A percentile compares a stretch with the other conserved stretches of the same genome.
Evolutionary conservation across 139 green algal species (phyloP).

Genomic region (Yamagishiella unicocca): DNA sequence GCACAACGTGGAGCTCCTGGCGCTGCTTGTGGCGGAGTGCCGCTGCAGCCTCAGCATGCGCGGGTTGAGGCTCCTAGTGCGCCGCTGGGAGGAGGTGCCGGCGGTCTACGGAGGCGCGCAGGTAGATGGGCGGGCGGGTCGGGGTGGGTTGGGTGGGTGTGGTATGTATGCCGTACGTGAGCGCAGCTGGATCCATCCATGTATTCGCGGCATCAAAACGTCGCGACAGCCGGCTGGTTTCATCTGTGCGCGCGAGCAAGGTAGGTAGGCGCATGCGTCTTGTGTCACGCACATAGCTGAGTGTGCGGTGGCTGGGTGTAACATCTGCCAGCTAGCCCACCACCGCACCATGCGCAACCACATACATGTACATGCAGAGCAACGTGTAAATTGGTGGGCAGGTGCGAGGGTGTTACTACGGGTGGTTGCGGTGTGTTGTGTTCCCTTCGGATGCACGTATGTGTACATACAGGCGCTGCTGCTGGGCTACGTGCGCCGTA

Average conservation of each 20-base stretch:
- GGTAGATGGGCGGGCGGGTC: background rate
- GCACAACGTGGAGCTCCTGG: constrained; percentile 16
- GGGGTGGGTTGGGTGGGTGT: background rate
- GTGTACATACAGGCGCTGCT: background rate
- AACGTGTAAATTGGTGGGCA: too few species aligned
- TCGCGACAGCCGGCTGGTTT: too few species aligned
- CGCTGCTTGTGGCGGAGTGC: constrained; percentile 15
- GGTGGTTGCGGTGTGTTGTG: background rate
- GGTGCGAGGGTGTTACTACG: too few species aligned
- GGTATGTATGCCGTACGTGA: too few species aligned
- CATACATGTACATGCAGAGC: too few species aligned
- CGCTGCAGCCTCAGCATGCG: constrained; percentile 15
- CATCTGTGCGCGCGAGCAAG: background rate
- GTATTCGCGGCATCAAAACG: too few species aligned
- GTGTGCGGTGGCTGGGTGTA: background rate
- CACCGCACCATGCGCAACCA: background rate
- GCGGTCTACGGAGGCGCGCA: background rate
- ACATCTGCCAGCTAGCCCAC: background rate
- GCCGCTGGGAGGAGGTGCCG: constrained; percentile 22
- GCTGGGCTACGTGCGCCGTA: background rate
- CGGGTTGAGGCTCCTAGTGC: constrained; percentile 15
- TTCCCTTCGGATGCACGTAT: too few species aligned
- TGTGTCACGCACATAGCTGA: background rate
- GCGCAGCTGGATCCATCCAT: too few species aligned
- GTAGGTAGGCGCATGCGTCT: background rate